Evolutionary conservation across 2,329 filamentous ascomycete species (phyloP), one percentile per base, ranked within the genome.

Genomic region (Cladobotryum mycophilum): DNA sequence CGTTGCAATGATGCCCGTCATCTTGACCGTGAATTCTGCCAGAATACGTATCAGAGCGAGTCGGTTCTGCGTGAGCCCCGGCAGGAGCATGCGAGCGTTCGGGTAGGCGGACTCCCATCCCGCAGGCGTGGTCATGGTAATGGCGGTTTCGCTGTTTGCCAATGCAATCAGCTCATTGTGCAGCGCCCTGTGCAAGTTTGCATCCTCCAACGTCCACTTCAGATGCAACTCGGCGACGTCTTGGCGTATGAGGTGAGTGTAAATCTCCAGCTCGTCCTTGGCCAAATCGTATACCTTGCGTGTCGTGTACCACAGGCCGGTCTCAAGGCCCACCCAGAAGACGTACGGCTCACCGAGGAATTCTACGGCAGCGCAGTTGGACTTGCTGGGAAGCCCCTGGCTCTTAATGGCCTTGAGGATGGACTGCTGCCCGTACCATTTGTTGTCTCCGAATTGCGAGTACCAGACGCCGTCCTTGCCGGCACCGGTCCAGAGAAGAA

Each of bases 351-450:
- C 37, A 13, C 18, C n/a, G 37, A 40, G 37, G 37, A 40, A 40
- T 13, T 40, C 37, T 5, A 40, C 37, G n/a, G 60, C 60, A 4
- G 60, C 57, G 15, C 60, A 55, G 25, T 61, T 62, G 48, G 53
- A 45, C 48, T 45, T 56, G 47, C 53, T 55, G 33, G 53, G 53
- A 43, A 56, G 55, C 37, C 60, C 55, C n/a, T 40, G 37, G 37
- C 18, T 40, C n/a, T n/a, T 15, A 13, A 40, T 17, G 37, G n/a
- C 37, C 37, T 40, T 40, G 37, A 40, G 37, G 37, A 40, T 17
- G 37, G 37, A 40, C 37, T 40, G 37, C 37, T 40, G 37, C 37
- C 18, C 18, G 37, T 40, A 40, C 37, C 37, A 40, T n/a, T 13
- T n/a, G 37, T 17, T 17, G 37, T 40, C 37, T n/a, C 18, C 7